Evolutionary conservation across 331 rosid species (phyloP), one percentile per base, ranked within the genome.

Genomic region (Rhamnella rubrinervis): DNA sequence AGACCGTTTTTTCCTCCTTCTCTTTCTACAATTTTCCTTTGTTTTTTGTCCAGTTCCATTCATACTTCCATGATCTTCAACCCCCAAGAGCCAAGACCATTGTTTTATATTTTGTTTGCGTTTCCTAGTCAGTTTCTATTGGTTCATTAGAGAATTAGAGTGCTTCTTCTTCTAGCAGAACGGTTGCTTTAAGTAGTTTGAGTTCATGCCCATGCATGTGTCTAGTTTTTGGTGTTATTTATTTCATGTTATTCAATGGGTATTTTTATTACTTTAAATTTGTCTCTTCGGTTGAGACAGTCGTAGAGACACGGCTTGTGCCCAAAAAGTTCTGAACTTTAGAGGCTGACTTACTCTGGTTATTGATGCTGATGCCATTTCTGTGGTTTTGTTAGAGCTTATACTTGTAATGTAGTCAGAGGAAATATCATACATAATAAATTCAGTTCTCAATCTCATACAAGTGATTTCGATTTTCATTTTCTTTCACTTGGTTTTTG

Each of bases 81-180:
- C 73, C 61, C 20, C 41, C 23, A 23, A 23, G 23, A 23, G 23
- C 51, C 50, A 7, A 57, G 65, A 23, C 64, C 65, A 26, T 66
- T 68, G 58, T 37, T 64, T 41, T 67, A 59, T 58, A 53, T 50
- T 12, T 19, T 28, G 6, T 21, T 20, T 39, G 26, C 18, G 13
- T 31, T 38, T 40, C 1, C 46, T 14, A 18, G 7, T 21, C 9
- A 1, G 15, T 46, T 18, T 49, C 14, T 20, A 63, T 46, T 6
- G 76, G 83, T 70, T 74, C 44, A 83, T 80, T 81, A 70, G 59
- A 76, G 76, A 58, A 69, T 74, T 76, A 71, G 78, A 40, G 65
- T 79, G 66, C 19, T 56, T 71, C 77, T 65, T 15, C 19, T 50
- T 63, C 61, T 77, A 59, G 14, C 68, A 76, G 23, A 77, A 63